Evolutionary conservation across 2,329 filamentous ascomycete genomes (phyloP).

Genomic region (Mycosphaerelloides madeirae): DNA sequence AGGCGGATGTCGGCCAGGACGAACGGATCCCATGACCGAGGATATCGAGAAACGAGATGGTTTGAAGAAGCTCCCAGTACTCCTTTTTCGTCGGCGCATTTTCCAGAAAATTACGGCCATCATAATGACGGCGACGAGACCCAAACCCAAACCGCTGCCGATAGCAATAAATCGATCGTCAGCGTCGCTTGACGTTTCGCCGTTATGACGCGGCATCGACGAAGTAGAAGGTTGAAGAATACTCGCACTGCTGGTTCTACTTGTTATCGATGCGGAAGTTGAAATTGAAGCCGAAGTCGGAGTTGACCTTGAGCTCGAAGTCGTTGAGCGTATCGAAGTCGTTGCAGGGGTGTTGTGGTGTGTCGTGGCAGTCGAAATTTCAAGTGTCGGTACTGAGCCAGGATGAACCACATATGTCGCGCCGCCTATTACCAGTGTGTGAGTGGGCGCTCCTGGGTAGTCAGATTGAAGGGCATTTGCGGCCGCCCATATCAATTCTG

Average conservation of each 20-base stretch:
- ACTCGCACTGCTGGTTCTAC: background rate
- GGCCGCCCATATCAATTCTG: conserved; percentile 1
- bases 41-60: conserved; percentile 2
- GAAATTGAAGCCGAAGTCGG: background rate
- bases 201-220: background rate
- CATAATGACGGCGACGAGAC: conserved; percentile 3
- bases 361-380: background rate
- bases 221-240: background rate
- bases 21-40: background rate
- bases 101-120: background rate
- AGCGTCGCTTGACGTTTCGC: background rate
- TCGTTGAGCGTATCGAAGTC: background rate
- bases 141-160: conserved; percentile 3
- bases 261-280: background rate
- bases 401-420: conserved; percentile 1
- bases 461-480: background rate
- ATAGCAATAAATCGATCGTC: conserved; percentile 5
- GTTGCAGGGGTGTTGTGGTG: background rate
- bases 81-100: conserved; percentile 8
- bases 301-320: conserved; percentile 1
- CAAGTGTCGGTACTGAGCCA: background rate
- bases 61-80: conserved; percentile 10
- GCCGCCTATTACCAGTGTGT: conserved; percentile 6
- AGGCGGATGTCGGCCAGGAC: too few relatives aligned
- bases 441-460: background rate